Base-by-base conservation (phyloP, 2,329 filamentous ascomycete genomes). In the Colletotrichum gigasporum region DNA sequence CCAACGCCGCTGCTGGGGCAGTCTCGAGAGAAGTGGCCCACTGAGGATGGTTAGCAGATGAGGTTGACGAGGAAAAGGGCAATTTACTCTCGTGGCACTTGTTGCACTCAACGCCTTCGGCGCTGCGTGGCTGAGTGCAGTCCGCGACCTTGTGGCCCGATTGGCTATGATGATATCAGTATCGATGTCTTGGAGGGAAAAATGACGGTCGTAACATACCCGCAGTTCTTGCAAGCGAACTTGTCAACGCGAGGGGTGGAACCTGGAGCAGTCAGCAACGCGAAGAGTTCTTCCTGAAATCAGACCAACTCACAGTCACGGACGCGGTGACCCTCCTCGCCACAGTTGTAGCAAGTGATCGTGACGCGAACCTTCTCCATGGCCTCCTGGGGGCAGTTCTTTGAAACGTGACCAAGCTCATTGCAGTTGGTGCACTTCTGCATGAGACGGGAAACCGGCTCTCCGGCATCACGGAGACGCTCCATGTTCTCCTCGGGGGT, bases 191-290 rank as follows among this genome's bases (percentile, higher is more conserved):
- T 9, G 18, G 22, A 18, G 11, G 5, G 11, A 26, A 20, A 37
- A 1, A 2, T 6, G 2, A 32, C 3, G 5, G 39, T 30, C 14
- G n/a, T 1, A 20, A 74, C 76, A 63, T 68, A 83, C 81, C 85
- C 86, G 79, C 90, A 92, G 73, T 92, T 92, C 73, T 84, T 87
- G 83, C 90, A 92, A 7, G 87, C 87, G 68, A 85, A 89, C 60
- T 82, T 88, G 78, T 91, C 86, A 28, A 87, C 77, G 51, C 90
- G 86, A 22, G 87, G 85, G n/a, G 80, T 76, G 4, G 85, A 82
- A 70, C 87, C 87, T 87, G 2, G 61, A 57, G 24, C 26, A 22
- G 58, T 50, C 24, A 55, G 35, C 11, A 8, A 9, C 50, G 11
- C 5, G n/a, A 37, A 10, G n/a, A 14, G 14, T 7, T 12, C 26